These are phyloP conservation scores for Nemania serpens DNA, from an alignment of 2,329 filamentous ascomycete genomes.

Conservation along the genomic window DNA sequence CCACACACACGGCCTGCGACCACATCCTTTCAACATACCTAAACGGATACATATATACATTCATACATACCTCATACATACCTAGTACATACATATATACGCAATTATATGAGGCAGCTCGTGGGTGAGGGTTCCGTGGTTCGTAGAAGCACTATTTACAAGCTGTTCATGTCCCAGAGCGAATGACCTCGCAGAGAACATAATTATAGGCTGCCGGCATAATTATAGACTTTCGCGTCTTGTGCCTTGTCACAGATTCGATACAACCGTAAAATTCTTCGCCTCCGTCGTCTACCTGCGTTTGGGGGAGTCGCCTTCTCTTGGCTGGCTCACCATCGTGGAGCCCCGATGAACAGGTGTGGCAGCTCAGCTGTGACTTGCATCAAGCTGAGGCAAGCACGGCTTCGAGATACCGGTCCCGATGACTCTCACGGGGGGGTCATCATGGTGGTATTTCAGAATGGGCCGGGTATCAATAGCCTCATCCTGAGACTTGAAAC, in stretches of 20 bases:
- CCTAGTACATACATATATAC: too few relatives aligned
- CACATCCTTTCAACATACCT: not conserved
- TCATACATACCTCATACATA: not conserved
- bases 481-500: not conserved
- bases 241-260: not conserved
- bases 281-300: not conserved
- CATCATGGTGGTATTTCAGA: not conserved
- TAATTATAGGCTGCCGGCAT: not conserved
- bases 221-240: constrained; percentile 6
- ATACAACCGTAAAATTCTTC: constrained; percentile 7
- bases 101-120: not conserved
- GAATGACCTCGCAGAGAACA: not conserved
- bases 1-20: too few relatives aligned
- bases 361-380: not conserved
- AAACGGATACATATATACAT: not conserved
- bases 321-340: not conserved
- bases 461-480: not conserved
- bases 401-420: constrained; percentile 6
- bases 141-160: not conserved
- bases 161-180: not conserved
- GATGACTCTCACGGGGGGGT: not conserved
- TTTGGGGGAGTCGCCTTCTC: not conserved
- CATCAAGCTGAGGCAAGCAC: constrained; percentile 2
- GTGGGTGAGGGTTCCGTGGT: not conserved
- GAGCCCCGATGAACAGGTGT: not conserved